Evolutionary conservation across 2,329 filamentous ascomycete species (phyloP), one percentile per base, ranked within the genome.

Genomic region (Ampelomyces quisqualis): DNA sequence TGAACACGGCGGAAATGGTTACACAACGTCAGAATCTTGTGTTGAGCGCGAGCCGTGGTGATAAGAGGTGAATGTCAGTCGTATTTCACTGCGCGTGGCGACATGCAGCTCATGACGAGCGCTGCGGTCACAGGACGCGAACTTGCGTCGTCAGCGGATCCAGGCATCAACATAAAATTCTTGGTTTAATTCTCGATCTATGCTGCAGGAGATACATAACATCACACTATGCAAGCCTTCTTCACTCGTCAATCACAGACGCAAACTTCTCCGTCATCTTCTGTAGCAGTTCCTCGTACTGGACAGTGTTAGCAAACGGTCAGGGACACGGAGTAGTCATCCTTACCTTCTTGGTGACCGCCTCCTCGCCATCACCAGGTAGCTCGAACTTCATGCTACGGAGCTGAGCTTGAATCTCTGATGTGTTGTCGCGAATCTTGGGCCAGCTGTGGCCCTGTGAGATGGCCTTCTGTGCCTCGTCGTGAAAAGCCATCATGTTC

Each of bases 251-350:
- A 68, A 88, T 82, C 46, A 98, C 91, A 26, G 90, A 85, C 34
- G 93, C 93, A 74, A 98, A 98, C 76, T 95, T 95, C 75, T 98
- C 93, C 58, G 86, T 84, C 90, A 98, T 91, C 60, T 82, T 78
- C 74, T 95, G 88, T 60, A 93, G 79, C 59, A 97, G 82, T 58
- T 83, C 84, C 78, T 97, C 93, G 71, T 97, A 98, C 88, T 93
- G 61, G 36, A 30, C 3, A 32, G 14, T 20, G 67, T 80, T 66
- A 80, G 73, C 53, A 21, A 0, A 23, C 31, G 3, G 3, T 29
- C 17, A 14, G 10, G 4, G 7, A n/a, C 3, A 3, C 1, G 14
- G 3, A 15, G 22, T 28, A 17, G 14, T 34, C 7, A 38, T 36
- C 27, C 79, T 58, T 74, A 88, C 88, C 83, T 90, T 96, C 80